Evolutionary conservation across 148 eudicot genomes (phyloP).

Genomic region (Heliosperma pusillum): DNA sequence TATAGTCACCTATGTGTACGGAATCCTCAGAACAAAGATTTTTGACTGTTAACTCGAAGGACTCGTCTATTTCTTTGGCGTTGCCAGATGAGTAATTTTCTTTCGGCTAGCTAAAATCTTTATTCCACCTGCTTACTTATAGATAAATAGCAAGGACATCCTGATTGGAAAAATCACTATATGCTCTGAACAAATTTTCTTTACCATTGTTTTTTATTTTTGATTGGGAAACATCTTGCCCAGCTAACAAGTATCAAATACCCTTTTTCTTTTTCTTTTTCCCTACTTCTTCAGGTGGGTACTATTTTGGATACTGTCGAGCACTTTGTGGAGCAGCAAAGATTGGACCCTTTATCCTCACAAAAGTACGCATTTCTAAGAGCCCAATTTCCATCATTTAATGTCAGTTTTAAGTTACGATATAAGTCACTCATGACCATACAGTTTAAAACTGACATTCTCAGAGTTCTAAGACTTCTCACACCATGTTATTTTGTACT

Average conservation of each 20-base stretch:
- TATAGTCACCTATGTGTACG: background rate
- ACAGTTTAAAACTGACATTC: background rate
- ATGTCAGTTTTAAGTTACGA: background rate
- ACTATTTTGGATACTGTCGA: conserved; percentile 57
- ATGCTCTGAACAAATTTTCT: background rate
- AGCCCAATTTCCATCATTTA: background rate
- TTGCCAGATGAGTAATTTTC: background rate
- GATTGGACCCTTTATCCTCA: conserved; percentile 51
- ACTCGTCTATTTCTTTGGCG: background rate
- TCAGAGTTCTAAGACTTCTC: too few species aligned
- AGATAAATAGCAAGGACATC: background rate
- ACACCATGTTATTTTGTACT: too few species aligned
- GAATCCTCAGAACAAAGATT: background rate
- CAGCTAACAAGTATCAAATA: conserved; percentile 13
- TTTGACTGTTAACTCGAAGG: background rate
- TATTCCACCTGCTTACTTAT: background rate
- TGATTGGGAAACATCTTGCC: background rate
- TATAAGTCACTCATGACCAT: background rate
- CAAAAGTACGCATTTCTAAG: conserved; percentile 43
- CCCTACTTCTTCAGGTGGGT: conserved; percentile 43
- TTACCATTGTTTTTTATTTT: background rate
- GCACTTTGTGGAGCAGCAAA: conserved; percentile 68
- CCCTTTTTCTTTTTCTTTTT: too few species aligned
- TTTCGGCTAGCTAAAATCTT: background rate
- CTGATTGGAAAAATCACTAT: background rate